phyloP scores from a whole-genome alignment of 768 basidiomycete genomes.

The Nevesoporus exiguus region DNA sequence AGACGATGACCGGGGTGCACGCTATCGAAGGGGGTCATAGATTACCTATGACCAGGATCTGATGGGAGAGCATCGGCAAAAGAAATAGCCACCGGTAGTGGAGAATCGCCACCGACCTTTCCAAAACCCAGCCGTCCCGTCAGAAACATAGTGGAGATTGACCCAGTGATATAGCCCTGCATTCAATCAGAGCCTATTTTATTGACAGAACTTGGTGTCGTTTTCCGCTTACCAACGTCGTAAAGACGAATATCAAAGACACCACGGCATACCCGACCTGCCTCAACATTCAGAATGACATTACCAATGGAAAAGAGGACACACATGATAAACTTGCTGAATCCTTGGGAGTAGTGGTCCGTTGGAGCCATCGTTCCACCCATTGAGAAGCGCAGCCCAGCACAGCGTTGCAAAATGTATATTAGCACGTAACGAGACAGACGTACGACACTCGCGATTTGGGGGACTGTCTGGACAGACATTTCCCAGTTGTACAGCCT shows the following conservation, averaged over 20 bases:
- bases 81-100: background rate
- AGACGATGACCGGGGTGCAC: constrained; percentile 18
- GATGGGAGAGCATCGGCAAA: background rate
- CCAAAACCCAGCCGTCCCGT: constrained; percentile 41
- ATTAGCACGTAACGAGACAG: background rate
- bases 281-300: background rate
- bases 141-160: constrained; percentile 41
- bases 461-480: background rate
- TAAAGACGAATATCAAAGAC: constrained; percentile 54
- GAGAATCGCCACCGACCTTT: constrained; percentile 24
- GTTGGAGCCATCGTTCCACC: constrained; percentile 12
- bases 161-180: constrained; percentile 42
- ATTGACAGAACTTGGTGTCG: background rate
- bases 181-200: background rate
- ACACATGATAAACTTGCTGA: constrained; percentile 8
- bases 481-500: background rate
- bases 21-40: constrained; percentile 31
- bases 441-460: too few species aligned
- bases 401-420: constrained; percentile 8
- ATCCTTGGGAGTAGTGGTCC: constrained; percentile 8
- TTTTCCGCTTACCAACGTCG: constrained; percentile 37
- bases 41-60: constrained; percentile 40
- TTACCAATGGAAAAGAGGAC: background rate
- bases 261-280: constrained; percentile 49
- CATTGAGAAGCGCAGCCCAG: constrained; percentile 1